A percentile compares a stretch with the other conserved stretches of the same genome.
These are phyloP conservation scores for Cucumis melo DNA, from an alignment of 306 rosid genomes.

Conservation along the genomic window DNA sequence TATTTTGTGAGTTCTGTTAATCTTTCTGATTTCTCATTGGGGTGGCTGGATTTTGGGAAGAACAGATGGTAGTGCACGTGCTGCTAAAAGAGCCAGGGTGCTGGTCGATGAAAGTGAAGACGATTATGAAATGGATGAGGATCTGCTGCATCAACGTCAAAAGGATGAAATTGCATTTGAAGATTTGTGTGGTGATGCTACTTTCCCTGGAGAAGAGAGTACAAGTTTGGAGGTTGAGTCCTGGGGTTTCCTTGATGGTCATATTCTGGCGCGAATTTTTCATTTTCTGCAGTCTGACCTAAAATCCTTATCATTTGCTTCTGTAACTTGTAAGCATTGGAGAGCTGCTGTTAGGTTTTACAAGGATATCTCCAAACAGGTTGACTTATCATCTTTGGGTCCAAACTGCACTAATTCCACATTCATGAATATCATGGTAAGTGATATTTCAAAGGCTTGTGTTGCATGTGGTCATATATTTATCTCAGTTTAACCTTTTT, in stretches of 20 bases:
- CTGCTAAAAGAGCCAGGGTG: conserved; percentile 67
- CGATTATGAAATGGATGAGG: conserved; percentile 51
- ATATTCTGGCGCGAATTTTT: conserved; percentile 57
- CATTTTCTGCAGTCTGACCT: conserved; percentile 69
- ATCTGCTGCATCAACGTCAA: conserved; percentile 15
- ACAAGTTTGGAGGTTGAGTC: conserved; percentile 30
- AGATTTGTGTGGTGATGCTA: conserved; percentile 53
- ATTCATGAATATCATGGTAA: conserved; percentile 60
- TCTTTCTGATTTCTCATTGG: conserved; percentile 5
- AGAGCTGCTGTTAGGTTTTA: conserved; percentile 59
- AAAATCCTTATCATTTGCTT: conserved; percentile 61
- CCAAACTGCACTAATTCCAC: conserved; percentile 58
- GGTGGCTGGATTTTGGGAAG: conserved; percentile 17
- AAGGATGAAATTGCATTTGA: conserved; percentile 55
- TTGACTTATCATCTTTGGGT: conserved; percentile 67
- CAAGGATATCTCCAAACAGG: conserved; percentile 57
- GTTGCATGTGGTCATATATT: background rate
- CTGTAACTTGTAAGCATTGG: conserved; percentile 90
- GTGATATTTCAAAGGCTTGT: conserved; percentile 16
- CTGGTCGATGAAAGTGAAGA: conserved; percentile 58
- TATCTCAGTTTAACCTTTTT: conserved; percentile 17
- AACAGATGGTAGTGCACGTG: conserved; percentile 59
- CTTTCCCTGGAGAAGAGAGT: conserved; percentile 32
- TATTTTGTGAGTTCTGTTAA: background rate
- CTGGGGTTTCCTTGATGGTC: conserved; percentile 76